These are phyloP conservation scores for Talaromyces liani DNA, from an alignment of 495 filamentous ascomycete genomes.

Conservation along the genomic window DNA sequence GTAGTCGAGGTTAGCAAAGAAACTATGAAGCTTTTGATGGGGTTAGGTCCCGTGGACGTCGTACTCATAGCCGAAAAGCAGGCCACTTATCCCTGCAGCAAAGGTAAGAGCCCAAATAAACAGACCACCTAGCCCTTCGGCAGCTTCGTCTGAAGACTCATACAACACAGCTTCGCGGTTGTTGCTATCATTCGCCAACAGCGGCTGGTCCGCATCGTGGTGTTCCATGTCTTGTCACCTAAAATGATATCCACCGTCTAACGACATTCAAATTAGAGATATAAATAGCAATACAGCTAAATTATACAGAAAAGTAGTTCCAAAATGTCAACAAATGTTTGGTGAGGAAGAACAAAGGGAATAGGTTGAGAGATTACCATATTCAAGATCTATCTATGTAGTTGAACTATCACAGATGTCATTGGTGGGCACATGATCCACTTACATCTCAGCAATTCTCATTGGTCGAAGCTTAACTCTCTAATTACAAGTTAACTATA, in stretches of 20 bases:
- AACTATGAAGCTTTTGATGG: constrained; percentile 7
- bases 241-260: background rate
- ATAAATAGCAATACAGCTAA: background rate
- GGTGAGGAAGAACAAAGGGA: background rate
- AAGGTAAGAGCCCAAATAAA: constrained; percentile 72
- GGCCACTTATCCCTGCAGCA: constrained; percentile 74
- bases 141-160: constrained; percentile 9
- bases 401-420: background rate
- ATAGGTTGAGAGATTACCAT: background rate
- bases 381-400: background rate
- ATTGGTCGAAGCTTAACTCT: background rate
- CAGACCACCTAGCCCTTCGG: constrained; percentile 21
- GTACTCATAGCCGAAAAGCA: constrained; percentile 81
- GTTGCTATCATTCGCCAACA: constrained; percentile 8
- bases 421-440: constrained; percentile 2
- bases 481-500: too few species aligned
- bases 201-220: constrained; percentile 4
- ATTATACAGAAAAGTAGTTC: background rate
- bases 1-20: constrained; percentile 1
- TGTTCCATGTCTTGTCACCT: background rate
- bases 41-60: too few species aligned
- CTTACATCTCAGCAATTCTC: background rate
- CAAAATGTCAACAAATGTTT: background rate
- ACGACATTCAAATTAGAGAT: background rate
- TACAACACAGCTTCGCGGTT: constrained; percentile 11